Evolutionary conservation across 2,329 filamentous ascomycete genomes (phyloP).

Genomic region (Ceratocystis eucalypticola): DNA sequence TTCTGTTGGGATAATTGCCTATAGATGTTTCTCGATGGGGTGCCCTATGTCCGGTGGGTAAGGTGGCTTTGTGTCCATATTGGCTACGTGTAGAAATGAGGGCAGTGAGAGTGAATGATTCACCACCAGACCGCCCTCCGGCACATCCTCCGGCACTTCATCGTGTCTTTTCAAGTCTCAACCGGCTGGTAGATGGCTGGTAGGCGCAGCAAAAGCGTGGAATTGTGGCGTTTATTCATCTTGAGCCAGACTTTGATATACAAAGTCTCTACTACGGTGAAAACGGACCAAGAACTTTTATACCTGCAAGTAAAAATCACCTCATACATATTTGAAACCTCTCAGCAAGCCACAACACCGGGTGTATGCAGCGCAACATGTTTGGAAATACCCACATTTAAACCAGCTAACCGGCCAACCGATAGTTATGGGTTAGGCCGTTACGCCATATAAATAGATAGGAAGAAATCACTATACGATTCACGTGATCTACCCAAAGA

Average conservation of each 20-base stretch:
- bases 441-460: neutral
- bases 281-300: neutral
- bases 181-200: neutral
- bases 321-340: neutral
- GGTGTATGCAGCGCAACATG: neutral
- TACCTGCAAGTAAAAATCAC: neutral
- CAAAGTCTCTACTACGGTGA: neutral
- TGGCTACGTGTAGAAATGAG: too few species aligned
- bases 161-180: neutral
- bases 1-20: neutral
- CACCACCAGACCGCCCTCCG: neutral
- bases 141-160: neutral
- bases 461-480: neutral
- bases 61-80: too few species aligned
- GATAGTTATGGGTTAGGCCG: neutral
- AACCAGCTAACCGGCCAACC: neutral
- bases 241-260: neutral
- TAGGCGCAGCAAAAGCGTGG: neutral
- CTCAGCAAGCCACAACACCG: neutral
- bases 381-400: neutral
- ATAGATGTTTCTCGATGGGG: neutral
- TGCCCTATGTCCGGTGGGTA: too few species aligned
- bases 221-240: neutral
- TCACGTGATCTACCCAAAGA: neutral
- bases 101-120: neutral